Evolutionary conservation across 129 eudicot species (phyloP), one percentile per base, ranked within the genome.

Genomic region (Escallonia herrerae): DNA sequence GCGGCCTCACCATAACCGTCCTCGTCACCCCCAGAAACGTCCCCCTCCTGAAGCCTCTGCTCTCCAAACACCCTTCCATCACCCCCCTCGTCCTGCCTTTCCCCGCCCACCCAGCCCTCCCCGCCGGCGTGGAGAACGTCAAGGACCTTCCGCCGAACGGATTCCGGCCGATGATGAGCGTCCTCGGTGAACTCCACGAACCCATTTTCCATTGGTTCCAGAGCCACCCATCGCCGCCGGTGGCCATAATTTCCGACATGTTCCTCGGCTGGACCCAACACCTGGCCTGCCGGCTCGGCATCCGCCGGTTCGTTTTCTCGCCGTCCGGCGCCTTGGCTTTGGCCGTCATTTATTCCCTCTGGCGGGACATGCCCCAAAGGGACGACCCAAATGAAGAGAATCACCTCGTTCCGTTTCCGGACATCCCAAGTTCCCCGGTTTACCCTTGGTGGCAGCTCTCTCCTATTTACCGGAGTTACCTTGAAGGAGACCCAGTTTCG

Each of bases 221-320:
- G 7, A 11, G 61, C 12, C 75, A 71, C 45, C 75, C 75, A 5
- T 60, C 61, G 5, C 75, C 67, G 2, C 75, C 76, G 8, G 58
- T 62, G 0, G 78, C 73, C 56, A 74, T 77, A 14, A 4, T 81
- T 38, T 73, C 81, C 15, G 85, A 80, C 65, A 71, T 80, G 65
- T 72, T 80, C 66, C 79, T 76, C 46, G 81, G 76, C 14, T 80
- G 85, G 81, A 76, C 85, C 38, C 15, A 12, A 3, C 45, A 67
- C n/a, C 72, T 76, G 10, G 76, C 85, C 1, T 13, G 59, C 64
- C 48, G 51, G 8, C 70, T 80, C 1, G 72, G 81, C 43, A 58
- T 80, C 12, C 75, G 40, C 39, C 76, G 78, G 3, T 11, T 80
- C 44, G 73, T 68, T 8, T 76, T 80, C 63, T 76, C 60, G 40